Evolutionary conservation across 2,329 filamentous ascomycete species (phyloP), one percentile per base, ranked within the genome.

Genomic region (Neocatenulostroma microsporum): DNA sequence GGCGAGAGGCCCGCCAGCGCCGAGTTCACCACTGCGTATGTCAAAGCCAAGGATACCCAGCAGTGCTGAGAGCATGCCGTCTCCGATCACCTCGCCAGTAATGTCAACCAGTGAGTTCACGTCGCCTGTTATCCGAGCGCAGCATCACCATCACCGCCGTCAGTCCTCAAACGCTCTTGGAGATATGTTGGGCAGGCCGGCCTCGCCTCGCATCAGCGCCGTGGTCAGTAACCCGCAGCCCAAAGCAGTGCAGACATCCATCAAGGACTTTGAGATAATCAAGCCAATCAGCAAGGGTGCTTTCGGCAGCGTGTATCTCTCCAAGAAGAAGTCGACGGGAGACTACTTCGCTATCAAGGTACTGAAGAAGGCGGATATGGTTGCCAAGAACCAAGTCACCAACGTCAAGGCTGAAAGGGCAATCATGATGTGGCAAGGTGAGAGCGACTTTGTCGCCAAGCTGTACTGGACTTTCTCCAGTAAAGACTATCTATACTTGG

Each of bases 381-480:
- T 98, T 45, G 91, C 91, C 44, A 98, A 98, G 64, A 98, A 98
- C 60, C 91, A 98, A 59, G 88, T 98, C 50, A 94, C 91, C 49
- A 98, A 98, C 56, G 91, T 98, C 55, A 96, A 98, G 63, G 91
- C 93, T 7, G 91, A 98, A 63, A 78, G 91, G 48, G 93, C 93
- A 15, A 98, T 98, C 57, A 96, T 98, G 91, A 98, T 98, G 91
- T 96, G 91, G 85, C 91, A 98, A 65, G 91, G 91, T 15, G 87
- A 96, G 62, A 98, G 93, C 60, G 91, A 98, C 42, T 98, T 98
- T 59, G 91, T 98, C 40, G 91, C 91, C 18, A 98, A 98, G 66
- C 73, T 98, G 10, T 98, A 96, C 66, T 98, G 93, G 93, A 98
- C 91, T 0, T 98, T 98, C 56, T 94, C 91, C 3, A 98, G 89